Base-by-base conservation (phyloP, 768 basidiomycete species). In the Roridomyces roridus region DNA sequence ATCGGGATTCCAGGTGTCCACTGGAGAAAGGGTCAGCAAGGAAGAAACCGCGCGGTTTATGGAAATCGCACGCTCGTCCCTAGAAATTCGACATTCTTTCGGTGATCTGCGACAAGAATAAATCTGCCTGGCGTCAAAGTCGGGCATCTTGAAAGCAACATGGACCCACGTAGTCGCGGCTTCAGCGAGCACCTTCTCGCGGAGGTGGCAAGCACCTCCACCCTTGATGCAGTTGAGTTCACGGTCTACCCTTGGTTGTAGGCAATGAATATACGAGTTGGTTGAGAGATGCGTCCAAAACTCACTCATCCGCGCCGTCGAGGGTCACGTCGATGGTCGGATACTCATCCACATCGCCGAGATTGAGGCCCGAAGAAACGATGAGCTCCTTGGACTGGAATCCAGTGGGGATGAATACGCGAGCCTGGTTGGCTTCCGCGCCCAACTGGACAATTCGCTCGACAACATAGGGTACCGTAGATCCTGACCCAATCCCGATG, bases 381-480 rank as follows among this genome's bases (percentile, higher is more conserved):
- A 99, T 98, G 57, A 99, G 85, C 68, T 97, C 88, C 70, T 94
- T 96, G 15, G 93, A 95, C 75, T 99, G 97, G 74, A 98, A 98
- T 20, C 96, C 92, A 4, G 94, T 96, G 5, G 95, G 94, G 52
- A 97, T 85, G 72, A 97, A 97, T 6, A 96, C 83, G 23, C 96
- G 85, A 20, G 83, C 80, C 67, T 81, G 82, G 79, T 99, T 99
- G 12, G 82, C 76, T 29, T 83, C 85, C 14, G 66, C 59, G 2
- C 94, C 95, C 70, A 97, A 94, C 59, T 89, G 82, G 11, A 94
- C 82, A 53, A 99, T 96, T 48, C 95, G 83, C 64, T 99, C 95
- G 21, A 99, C 95, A 47, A 98, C 95, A 67, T 96, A 99, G 4
- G 94, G 94, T 1, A 98, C 95, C 1, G 95, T 98, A 8, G 94